Evolutionary conservation across 2,329 filamentous ascomycete genomes (phyloP).

Genomic region (Colletotrichum sp.): DNA sequence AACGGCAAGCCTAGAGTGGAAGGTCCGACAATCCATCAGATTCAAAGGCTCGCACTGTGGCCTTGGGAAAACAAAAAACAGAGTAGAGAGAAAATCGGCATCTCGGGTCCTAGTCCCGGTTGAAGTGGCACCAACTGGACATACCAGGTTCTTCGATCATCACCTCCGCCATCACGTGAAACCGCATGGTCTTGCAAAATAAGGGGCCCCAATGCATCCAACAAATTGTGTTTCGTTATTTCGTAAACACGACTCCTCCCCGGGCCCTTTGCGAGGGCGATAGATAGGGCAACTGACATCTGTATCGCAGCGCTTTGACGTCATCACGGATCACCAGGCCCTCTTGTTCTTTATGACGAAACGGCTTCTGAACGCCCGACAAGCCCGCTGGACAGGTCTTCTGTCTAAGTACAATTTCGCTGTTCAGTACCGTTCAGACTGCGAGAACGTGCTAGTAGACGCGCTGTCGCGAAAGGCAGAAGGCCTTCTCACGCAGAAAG

Average conservation of each 20-base stretch:
- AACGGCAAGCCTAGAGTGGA: neutral
- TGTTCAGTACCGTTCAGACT: no score
- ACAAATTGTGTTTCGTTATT: neutral
- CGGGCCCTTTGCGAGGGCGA: neutral
- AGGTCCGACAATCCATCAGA: neutral
- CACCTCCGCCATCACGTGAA: neutral
- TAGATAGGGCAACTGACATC: neutral
- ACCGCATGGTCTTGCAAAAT: neutral
- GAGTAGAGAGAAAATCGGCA: neutral
- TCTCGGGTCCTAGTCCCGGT: neutral
- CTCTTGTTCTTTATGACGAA: neutral
- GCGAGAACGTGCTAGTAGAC: no score
- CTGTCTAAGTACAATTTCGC: neutral
- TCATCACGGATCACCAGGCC: neutral
- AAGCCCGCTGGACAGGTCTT: neutral
- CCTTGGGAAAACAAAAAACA: neutral
- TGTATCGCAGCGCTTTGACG: neutral
- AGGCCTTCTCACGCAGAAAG: no score
- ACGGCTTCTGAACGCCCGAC: no score
- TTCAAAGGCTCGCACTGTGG: neutral
- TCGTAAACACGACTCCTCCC: neutral
- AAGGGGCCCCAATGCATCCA: neutral
- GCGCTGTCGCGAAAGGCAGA: no score
- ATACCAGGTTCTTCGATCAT: neutral
- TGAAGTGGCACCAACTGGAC: neutral